A percentile compares a stretch with the other conserved stretches of the same genome.
These are phyloP conservation scores for Trichoderma semiorbis DNA, from an alignment of 2,329 filamentous ascomycete genomes.

Conservation along the genomic window DNA sequence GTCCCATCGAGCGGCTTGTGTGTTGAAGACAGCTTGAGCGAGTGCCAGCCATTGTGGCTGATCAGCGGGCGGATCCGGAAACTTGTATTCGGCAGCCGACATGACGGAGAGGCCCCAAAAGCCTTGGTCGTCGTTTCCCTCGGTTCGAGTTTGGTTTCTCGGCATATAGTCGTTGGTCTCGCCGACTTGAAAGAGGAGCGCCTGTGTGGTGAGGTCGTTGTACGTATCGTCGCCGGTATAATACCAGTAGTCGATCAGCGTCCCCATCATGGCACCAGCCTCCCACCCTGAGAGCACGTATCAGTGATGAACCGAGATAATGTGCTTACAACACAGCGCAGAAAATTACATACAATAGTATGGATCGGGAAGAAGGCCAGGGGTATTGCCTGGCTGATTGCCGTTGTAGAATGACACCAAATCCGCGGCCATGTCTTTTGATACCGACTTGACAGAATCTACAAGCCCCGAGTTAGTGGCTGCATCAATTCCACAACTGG, in stretches of 20 bases:
- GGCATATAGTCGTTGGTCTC: slow-evolving; percentile 75
- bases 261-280: slow-evolving; percentile 66
- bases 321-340: background rate
- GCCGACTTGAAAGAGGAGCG: slow-evolving; percentile 71
- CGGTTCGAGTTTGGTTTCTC: slow-evolving; percentile 62
- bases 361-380: slow-evolving; percentile 50
- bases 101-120: slow-evolving; percentile 72
- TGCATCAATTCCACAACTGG: background rate
- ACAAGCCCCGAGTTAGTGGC: background rate
- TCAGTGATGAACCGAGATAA: background rate
- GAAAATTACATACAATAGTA: slow-evolving; percentile 49
- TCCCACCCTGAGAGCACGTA: slow-evolving; percentile 57
- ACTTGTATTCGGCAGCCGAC: slow-evolving; percentile 67
- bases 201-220: slow-evolving; percentile 64
- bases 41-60: slow-evolving; percentile 67
- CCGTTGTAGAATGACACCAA: slow-evolving; percentile 45
- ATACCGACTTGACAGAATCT: slow-evolving; percentile 50
- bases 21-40: slow-evolving; percentile 78
- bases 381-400: slow-evolving; percentile 47
- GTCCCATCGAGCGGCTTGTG: slow-evolving; percentile 72
- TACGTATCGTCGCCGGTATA: slow-evolving; percentile 72
- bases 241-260: slow-evolving; percentile 80
- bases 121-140: slow-evolving; percentile 73
- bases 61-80: slow-evolving; percentile 53
- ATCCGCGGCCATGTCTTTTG: slow-evolving; percentile 50